phyloP scores from a whole-genome alignment of 129 eudicot genomes.

The Helianthus tuberosus region DNA sequence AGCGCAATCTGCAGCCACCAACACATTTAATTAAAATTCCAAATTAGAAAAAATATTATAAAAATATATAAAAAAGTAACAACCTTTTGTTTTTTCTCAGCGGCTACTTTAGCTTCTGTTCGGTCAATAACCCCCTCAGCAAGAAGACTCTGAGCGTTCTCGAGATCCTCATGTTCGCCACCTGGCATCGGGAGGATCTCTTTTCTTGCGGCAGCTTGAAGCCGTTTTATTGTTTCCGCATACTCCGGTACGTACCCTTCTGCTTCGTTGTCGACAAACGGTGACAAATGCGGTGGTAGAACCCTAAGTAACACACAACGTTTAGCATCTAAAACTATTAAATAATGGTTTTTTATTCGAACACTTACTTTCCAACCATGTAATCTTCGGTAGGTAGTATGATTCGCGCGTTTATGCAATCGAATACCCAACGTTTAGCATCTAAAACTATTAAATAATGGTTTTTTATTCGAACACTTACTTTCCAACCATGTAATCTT shows the following conservation, averaged over 20 bases:
- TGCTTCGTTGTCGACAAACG: slow-evolving; percentile 7
- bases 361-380: slow-evolving; percentile 67
- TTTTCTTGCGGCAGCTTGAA: slow-evolving; percentile 78
- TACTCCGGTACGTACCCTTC: slow-evolving; percentile 83
- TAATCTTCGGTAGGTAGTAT: slow-evolving; percentile 73
- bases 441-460: neutral
- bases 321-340: neutral
- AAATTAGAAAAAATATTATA: neutral
- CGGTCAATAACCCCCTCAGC: slow-evolving; percentile 58
- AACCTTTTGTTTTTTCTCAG: slow-evolving; percentile 60
- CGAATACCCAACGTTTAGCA: no score
- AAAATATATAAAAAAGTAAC: neutral
- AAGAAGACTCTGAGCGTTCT: slow-evolving; percentile 62
- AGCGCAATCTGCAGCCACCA: slow-evolving; percentile 43
- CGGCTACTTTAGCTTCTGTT: slow-evolving; percentile 67
- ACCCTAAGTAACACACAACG: slow-evolving; percentile 35
- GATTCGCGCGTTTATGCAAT: slow-evolving; percentile 70
- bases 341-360: neutral
- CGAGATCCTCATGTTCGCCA: slow-evolving; percentile 57
- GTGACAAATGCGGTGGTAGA: slow-evolving; percentile 43
- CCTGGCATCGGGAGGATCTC: slow-evolving; percentile 59
- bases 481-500: slow-evolving; percentile 78
- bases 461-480: slow-evolving; percentile 20
- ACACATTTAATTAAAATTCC: neutral
- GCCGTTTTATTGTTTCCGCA: slow-evolving; percentile 73